phyloP scores from a whole-genome alignment of 805 yeast species.

The Ogataea methylovora region DNA sequence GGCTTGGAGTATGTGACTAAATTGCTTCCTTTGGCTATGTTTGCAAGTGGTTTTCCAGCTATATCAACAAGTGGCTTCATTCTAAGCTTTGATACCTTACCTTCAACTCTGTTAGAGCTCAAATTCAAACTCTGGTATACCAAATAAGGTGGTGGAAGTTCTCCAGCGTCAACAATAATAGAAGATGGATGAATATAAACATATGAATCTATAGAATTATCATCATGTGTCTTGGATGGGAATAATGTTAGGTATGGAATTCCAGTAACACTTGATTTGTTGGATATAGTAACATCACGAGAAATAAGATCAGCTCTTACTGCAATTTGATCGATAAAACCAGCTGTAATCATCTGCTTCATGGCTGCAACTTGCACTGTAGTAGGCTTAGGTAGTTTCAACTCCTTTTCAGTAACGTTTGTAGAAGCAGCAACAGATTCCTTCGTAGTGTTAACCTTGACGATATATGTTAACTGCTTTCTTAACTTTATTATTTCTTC shows the following conservation, averaged over 20 bases:
- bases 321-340: slow-evolving; percentile 87
- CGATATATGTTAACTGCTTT: slow-evolving; percentile 70
- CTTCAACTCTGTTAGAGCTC: slow-evolving; percentile 39
- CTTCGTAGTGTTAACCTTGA: slow-evolving; percentile 53
- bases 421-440: slow-evolving; percentile 49
- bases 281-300: slow-evolving; percentile 51
- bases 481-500: slow-evolving; percentile 79
- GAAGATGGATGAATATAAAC: slow-evolving; percentile 82
- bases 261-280: slow-evolving; percentile 46
- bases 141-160: slow-evolving; percentile 70
- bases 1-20: slow-evolving; percentile 85
- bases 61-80: slow-evolving; percentile 75
- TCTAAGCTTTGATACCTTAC: slow-evolving; percentile 39
- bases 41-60: slow-evolving; percentile 65
- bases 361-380: slow-evolving; percentile 65
- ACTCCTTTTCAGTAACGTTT: slow-evolving; percentile 28
- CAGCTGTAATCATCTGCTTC: slow-evolving; percentile 89
- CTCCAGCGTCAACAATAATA: slow-evolving; percentile 50
- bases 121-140: slow-evolving; percentile 64
- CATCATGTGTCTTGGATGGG: slow-evolving; percentile 27
- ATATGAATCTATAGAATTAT: slow-evolving; percentile 38
- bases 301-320: slow-evolving; percentile 71
- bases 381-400: slow-evolving; percentile 60
- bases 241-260: slow-evolving; percentile 61
- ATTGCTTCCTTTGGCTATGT: slow-evolving; percentile 66